Conservation (phyloP, 257 asterid genomes). For the Oldenlandia corymbosa region DNA sequence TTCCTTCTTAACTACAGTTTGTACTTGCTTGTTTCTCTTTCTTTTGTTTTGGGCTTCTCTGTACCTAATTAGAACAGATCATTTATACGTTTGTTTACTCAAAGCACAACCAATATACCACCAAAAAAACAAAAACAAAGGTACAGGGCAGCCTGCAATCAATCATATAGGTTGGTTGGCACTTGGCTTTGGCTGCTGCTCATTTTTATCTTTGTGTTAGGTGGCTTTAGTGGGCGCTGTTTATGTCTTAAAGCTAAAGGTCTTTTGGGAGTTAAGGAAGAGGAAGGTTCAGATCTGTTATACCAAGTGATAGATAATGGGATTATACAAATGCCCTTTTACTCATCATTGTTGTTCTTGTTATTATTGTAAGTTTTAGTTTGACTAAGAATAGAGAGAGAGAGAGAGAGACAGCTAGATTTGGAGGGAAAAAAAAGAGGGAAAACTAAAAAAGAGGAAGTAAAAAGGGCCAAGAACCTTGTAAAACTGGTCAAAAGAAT, state of each 20-base stretch:
- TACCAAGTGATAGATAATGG: slow-evolving; percentile 5
- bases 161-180: slow-evolving; percentile 1
- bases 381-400: slow-evolving; percentile 5
- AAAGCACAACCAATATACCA: neutral
- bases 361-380: neutral
- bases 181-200: slow-evolving; percentile 1
- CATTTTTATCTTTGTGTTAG: slow-evolving; percentile 5
- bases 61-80: slow-evolving; percentile 16
- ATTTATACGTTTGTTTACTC: neutral
- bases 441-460: neutral
- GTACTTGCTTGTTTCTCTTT: neutral
- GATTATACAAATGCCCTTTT: slow-evolving; percentile 1
- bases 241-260: slow-evolving; percentile 18
- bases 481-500: neutral
- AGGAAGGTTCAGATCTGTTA: slow-evolving; percentile 19
- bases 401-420: neutral
- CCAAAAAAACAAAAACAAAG: slow-evolving; percentile 5
- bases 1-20: slow-evolving; percentile 6
- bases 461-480: neutral
- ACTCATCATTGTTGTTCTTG: slow-evolving; percentile 8
- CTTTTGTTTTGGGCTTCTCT: slow-evolving; percentile 1
- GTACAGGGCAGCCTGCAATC: neutral
- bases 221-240: slow-evolving; percentile 9
- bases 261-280: slow-evolving; percentile 6
- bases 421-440: neutral